Evolutionary conservation across 2,329 filamentous ascomycete species (phyloP), one percentile per base, ranked within the genome.

Genomic region (Coniochaeta sp.): DNA sequence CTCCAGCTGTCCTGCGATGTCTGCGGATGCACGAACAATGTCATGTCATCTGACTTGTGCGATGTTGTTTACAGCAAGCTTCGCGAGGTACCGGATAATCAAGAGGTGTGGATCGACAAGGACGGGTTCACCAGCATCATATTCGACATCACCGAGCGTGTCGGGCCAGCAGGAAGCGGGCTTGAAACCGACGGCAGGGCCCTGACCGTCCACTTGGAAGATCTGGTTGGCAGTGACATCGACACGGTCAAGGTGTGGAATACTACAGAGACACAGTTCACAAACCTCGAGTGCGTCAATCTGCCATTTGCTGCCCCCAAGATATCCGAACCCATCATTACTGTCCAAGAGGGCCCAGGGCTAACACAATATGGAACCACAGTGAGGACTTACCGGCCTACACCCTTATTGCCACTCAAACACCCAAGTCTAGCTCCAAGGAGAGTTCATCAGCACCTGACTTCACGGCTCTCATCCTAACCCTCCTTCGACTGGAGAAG

Each of bases 71-170:
- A 52, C 63, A 91, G 89, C 76, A 82, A 83, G 59, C 81, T 92
- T 66, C 86, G 89, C 64, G 83, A 91, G 75, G 86, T 93, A 6
- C 89, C 89, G 58, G 88, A 93, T 72, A 90, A 96, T 73, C 93
- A 98, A 77, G 93, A 97, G 79, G 89, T 97, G 67, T 96, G 87
- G 77, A 88, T 97, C 69, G 91, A 96, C 71, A 82, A 84, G 64
- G 82, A 89, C 64, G 92, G 91, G 57, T 93, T 93, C 73, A 91
- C 90, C 3, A 92, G 85, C 75, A 87, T 96, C 72, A 93, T 96
- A 67, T 83, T 97, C 73, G 93, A 98, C 69, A 91, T 98, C 69
- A 89, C 90, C 59, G 89, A 97, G 77, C 89, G 90, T 60, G 88
- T 96, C 24, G 83, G 84, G 62, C 71, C 74, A 16, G 68, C 83